A percentile compares a stretch with the other conserved stretches of the same genome.
phyloP scores from a whole-genome alignment of 495 filamentous ascomycete species.

The Neurospora sp. region DNA sequence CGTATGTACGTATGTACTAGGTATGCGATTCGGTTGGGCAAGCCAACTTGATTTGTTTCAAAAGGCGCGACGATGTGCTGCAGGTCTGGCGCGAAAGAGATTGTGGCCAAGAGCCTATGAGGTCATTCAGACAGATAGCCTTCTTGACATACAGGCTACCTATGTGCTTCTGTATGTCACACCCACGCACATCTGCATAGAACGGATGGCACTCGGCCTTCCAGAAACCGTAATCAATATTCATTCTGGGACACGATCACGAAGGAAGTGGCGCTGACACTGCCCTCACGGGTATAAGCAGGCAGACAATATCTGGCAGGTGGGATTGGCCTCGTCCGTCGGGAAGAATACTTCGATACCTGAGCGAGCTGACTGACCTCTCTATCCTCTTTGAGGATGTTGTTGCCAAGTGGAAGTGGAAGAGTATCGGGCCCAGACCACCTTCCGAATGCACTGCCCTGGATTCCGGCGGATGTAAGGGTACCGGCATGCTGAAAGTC shows the following conservation, averaged over 20 bases:
- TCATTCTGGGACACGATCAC: not conserved
- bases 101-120: not conserved
- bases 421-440: not conserved
- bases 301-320: not conserved
- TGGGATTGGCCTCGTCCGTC: not conserved
- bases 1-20: not conserved
- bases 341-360: not conserved
- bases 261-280: not conserved
- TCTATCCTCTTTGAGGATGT: not conserved
- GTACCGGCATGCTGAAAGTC: not conserved
- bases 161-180: not conserved
- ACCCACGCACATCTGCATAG: not conserved
- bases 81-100: not conserved
- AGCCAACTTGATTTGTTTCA: not conserved
- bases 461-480: not conserved
- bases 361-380: not conserved
- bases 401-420: not conserved
- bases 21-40: not conserved
- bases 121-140: not conserved
- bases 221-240: not conserved
- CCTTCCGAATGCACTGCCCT: not conserved
- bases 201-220: not conserved
- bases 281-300: not conserved
- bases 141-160: not conserved
- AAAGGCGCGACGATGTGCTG: not conserved